Conservation (phyloP, 1,284 basidiomycete genomes). For the Cryptococcus floricola region DNA sequence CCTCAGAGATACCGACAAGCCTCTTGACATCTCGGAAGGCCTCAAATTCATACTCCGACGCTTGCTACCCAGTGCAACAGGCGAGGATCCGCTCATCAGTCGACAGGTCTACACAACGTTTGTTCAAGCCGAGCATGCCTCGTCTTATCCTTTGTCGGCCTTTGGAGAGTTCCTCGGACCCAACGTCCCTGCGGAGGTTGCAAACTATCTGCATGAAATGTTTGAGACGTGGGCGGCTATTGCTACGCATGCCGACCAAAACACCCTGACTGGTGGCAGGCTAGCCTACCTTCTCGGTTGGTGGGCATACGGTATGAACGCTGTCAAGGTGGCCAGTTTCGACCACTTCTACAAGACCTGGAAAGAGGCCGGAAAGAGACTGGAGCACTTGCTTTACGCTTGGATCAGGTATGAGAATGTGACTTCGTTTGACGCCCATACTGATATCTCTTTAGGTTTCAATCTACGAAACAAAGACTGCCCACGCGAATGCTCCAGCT, state of each 20-base stretch:
- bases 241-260: constrained; percentile 29
- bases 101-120: constrained; percentile 26
- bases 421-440: neutral
- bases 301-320: constrained; percentile 28
- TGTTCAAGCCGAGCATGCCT: constrained; percentile 32
- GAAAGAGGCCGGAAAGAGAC: constrained; percentile 26
- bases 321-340: constrained; percentile 16
- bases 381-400: constrained; percentile 40
- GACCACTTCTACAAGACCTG: constrained; percentile 33
- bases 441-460: constrained; percentile 16
- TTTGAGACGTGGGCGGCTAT: constrained; percentile 37
- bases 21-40: constrained; percentile 27
- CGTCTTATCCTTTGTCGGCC: constrained; percentile 32
- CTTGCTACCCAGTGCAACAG: constrained; percentile 1
- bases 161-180: constrained; percentile 29
- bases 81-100: constrained; percentile 1
- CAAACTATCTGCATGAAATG: constrained; percentile 26
- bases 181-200: constrained; percentile 7
- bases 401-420: constrained; percentile 33
- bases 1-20: constrained; percentile 17
- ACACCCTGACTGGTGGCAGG: constrained; percentile 29
- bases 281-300: constrained; percentile 35
- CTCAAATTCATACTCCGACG: constrained; percentile 33
- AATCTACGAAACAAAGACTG: constrained; percentile 31
- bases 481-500: constrained; percentile 33